A percentile compares a stretch with the other conserved stretches of the same genome.
Evolutionary conservation across 345 rosid genomes (phyloP).

Genomic region (Acer campestre): DNA sequence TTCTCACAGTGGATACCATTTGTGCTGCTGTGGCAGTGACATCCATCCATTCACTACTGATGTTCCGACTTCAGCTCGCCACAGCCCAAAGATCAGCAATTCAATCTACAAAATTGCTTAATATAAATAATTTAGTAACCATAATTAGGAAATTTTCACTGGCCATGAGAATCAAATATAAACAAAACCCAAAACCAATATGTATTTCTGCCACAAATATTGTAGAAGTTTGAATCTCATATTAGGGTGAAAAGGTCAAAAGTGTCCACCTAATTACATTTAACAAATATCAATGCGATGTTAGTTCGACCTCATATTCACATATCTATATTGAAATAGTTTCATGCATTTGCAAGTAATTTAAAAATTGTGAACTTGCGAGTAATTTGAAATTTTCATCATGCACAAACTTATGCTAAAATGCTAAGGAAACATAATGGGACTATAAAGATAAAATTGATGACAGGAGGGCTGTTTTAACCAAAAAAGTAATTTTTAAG

Average conservation of each 20-base stretch:
- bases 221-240: neutral
- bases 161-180: neutral
- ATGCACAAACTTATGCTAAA: neutral
- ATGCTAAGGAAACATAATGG: neutral
- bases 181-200: no score
- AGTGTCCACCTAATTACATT: neutral
- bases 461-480: neutral
- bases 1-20: neutral
- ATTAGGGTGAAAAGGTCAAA: neutral
- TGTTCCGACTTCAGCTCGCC: neutral
- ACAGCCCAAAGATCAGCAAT: neutral
- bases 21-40: neutral
- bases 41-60: slow-evolving; percentile 2
- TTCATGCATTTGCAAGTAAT: no score
- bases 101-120: slow-evolving; percentile 19
- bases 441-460: neutral
- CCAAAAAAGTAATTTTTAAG: neutral
- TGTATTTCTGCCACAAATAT: neutral
- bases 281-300: neutral
- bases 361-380: no score
- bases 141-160: neutral
- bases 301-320: no score
- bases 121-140: neutral
- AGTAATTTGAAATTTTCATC: no score
- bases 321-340: no score